These are phyloP conservation scores for Aristolochia contorta DNA, from an alignment of 164 flowering plant genomes.

Conservation along the genomic window DNA sequence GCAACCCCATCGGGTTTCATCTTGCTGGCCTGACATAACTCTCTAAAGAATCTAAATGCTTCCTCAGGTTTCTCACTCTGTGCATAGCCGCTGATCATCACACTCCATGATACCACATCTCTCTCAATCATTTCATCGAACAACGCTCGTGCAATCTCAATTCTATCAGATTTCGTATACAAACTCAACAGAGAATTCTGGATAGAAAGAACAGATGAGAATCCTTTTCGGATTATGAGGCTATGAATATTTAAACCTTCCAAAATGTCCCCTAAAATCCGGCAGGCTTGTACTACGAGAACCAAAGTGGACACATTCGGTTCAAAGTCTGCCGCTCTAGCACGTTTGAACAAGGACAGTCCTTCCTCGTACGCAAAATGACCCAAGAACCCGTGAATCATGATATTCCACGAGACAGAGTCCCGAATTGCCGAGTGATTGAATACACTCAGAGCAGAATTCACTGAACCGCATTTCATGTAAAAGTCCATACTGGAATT, in stretches of 20 bases:
- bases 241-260: conserved; percentile 46
- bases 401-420: conserved; percentile 71
- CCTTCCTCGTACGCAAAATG: conserved; percentile 36
- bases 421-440: conserved; percentile 28
- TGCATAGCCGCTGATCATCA: conserved; percentile 53
- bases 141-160: conserved; percentile 31
- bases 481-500: conserved; percentile 66
- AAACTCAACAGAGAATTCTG: conserved; percentile 54
- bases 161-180: conserved; percentile 24
- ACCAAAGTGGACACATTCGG: conserved; percentile 61
- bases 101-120: conserved; percentile 85
- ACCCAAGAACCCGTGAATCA: conserved; percentile 44
- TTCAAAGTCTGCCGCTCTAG: conserved; percentile 41
- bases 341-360: conserved; percentile 37
- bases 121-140: conserved; percentile 69
- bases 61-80: conserved; percentile 24
- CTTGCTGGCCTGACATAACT: conserved; percentile 28
- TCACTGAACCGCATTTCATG: conserved; percentile 32
- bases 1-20: conserved; percentile 48
- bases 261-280: conserved; percentile 11
- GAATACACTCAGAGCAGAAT: conserved; percentile 37
- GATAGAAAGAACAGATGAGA: conserved; percentile 28
- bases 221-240: conserved; percentile 45
- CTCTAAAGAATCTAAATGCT: conserved; percentile 38
- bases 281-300: conserved; percentile 50